These are phyloP conservation scores for Neocatenulostroma microsporum DNA, from an alignment of 2,329 filamentous ascomycete genomes.

Conservation along the genomic window DNA sequence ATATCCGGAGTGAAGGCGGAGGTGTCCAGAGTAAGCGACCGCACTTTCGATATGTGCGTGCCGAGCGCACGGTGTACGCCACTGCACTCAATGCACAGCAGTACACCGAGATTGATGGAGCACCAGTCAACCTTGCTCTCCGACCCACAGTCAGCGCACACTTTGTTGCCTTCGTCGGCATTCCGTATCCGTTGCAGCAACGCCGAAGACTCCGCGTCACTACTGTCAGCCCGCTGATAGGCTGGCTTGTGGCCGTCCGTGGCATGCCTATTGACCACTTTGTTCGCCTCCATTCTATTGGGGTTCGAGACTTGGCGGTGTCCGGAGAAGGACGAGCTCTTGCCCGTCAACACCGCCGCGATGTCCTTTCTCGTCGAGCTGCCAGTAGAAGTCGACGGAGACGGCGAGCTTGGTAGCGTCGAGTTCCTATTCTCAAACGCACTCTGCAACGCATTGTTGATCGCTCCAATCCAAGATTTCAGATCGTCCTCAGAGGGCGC, in stretches of 20 bases:
- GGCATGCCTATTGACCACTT: constrained; percentile 69
- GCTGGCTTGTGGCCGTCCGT: constrained; percentile 84
- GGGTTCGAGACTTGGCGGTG: constrained; percentile 43
- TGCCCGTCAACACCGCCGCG: constrained; percentile 85
- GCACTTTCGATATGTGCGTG: constrained; percentile 95
- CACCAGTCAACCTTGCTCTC: constrained; percentile 96
- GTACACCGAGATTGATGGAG: constrained; percentile 92
- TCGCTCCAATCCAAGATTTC: constrained; percentile 89
- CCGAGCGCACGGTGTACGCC: constrained; percentile 94
- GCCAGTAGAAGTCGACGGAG: constrained; percentile 38
- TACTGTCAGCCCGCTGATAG: constrained; percentile 61
- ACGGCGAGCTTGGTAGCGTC: constrained; percentile 35
- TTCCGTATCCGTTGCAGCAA: constrained; percentile 81
- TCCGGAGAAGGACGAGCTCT: constrained; percentile 65
- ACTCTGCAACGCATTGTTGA: constrained; percentile 95
- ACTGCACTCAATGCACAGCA: constrained; percentile 96
- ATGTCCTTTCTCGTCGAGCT: constrained; percentile 61
- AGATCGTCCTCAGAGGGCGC: constrained; percentile 97
- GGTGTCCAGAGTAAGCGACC: constrained; percentile 89
- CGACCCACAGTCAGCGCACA: constrained; percentile 91
- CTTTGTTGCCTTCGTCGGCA: constrained; percentile 83
- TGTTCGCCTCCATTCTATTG: constrained; percentile 33
- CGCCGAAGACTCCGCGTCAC: constrained; percentile 69
- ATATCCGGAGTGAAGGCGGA: constrained; percentile 96
- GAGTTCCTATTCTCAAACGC: constrained; percentile 70